phyloP scores from a whole-genome alignment of 345 rosid genomes.

The Salix caprea region DNA sequence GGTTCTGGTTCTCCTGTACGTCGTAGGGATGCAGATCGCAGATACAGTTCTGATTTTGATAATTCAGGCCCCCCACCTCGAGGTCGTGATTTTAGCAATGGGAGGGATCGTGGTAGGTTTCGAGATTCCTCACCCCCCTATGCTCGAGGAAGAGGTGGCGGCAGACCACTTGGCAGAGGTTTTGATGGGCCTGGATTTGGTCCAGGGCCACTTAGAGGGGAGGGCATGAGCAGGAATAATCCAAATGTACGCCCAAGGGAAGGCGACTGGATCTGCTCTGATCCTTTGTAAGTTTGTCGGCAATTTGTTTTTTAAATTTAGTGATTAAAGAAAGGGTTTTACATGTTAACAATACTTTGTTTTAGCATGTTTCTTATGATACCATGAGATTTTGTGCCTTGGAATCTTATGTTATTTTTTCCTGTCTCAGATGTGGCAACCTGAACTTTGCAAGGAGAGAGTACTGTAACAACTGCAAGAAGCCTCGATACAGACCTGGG shows the following conservation, averaged over 20 bases:
- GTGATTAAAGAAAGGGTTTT: background rate
- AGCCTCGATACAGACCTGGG: slow-evolving; percentile 47
- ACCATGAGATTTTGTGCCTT: background rate
- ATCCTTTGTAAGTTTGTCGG: slow-evolving; percentile 50
- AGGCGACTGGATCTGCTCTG: slow-evolving; percentile 82
- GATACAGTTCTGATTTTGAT: slow-evolving; percentile 53
- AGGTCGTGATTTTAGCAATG: slow-evolving; percentile 46
- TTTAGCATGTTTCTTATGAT: background rate
- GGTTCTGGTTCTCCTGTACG: slow-evolving; percentile 75
- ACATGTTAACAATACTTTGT: background rate
- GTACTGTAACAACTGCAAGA: slow-evolving; percentile 68
- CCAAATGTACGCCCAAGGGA: slow-evolving; percentile 87
- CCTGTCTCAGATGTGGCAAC: slow-evolving; percentile 58
- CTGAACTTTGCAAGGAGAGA: slow-evolving; percentile 88
- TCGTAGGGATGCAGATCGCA: slow-evolving; percentile 53
- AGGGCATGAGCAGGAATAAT: slow-evolving; percentile 44
- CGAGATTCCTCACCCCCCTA: slow-evolving; percentile 61
- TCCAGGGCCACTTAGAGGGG: slow-evolving; percentile 50
- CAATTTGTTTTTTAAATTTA: background rate
- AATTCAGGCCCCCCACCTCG: slow-evolving; percentile 45
- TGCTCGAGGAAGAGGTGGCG: slow-evolving; percentile 60
- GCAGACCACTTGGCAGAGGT: slow-evolving; percentile 59
- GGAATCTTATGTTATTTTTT: slow-evolving; percentile 3
- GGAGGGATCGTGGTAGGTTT: slow-evolving; percentile 66
- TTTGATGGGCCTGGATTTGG: slow-evolving; percentile 62